phyloP scores from a whole-genome alignment of 2,329 filamentous ascomycete species.

The Cladosporium sp. region DNA sequence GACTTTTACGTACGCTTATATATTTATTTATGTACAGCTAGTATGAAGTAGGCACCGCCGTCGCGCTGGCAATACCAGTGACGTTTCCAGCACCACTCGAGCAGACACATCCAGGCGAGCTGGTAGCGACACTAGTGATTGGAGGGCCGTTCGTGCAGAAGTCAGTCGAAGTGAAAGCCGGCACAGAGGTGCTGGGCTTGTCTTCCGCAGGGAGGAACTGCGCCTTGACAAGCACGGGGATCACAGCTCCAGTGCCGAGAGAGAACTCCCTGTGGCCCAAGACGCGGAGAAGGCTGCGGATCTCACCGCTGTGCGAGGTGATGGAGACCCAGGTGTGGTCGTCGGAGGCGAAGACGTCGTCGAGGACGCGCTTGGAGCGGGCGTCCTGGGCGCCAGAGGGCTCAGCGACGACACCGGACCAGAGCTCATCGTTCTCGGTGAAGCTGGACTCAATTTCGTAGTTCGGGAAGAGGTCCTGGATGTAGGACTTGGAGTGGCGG shows the following conservation, averaged over 20 bases:
- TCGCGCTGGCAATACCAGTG: constrained; percentile 1
- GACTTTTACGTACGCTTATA: background rate
- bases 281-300: constrained; percentile 46
- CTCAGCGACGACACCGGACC: constrained; percentile 47
- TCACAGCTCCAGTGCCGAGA: constrained; percentile 60
- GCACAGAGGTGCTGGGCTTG: constrained; percentile 27
- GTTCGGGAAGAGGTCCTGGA: constrained; percentile 47
- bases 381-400: constrained; percentile 46
- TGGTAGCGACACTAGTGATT: constrained; percentile 23
- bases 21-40: background rate
- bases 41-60: constrained; percentile 6
- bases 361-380: constrained; percentile 46
- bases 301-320: constrained; percentile 56
- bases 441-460: constrained; percentile 57
- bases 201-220: constrained; percentile 35
- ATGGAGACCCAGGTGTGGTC: constrained; percentile 52
- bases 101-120: constrained; percentile 28
- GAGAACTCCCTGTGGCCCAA: constrained; percentile 57
- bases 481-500: constrained; percentile 50
- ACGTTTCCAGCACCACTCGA: background rate
- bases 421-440: constrained; percentile 51
- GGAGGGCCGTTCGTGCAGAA: constrained; percentile 31
- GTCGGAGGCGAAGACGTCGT: constrained; percentile 52
- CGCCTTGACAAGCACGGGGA: constrained; percentile 61
- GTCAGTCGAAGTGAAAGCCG: constrained; percentile 28